Conservation (phyloP, 768 basidiomycete genomes). For the Pleurotus platypus region DNA sequence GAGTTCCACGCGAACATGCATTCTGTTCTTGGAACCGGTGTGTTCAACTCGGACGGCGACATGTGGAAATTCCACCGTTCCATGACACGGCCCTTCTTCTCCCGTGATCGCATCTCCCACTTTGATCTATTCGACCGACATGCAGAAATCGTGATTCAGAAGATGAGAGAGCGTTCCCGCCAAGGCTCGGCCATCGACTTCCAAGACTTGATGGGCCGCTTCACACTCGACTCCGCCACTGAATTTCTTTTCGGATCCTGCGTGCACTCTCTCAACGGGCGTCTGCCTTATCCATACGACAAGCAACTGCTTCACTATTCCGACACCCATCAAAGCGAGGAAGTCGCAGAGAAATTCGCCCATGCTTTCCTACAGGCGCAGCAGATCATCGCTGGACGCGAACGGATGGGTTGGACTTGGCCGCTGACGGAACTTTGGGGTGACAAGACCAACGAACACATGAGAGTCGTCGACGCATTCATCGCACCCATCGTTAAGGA, state of each 20-base stretch:
- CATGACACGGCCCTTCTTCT: constrained; percentile 64
- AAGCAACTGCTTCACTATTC: constrained; percentile 11
- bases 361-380: constrained; percentile 49
- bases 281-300: constrained; percentile 51
- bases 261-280: constrained; percentile 48
- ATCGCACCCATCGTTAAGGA: constrained; percentile 50
- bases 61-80: constrained; percentile 63
- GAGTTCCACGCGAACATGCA: constrained; percentile 36
- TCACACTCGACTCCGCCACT: constrained; percentile 64
- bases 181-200: constrained; percentile 57
- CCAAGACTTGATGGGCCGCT: constrained; percentile 58
- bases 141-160: constrained; percentile 36
- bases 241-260: constrained; percentile 64
- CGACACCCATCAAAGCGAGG: constrained; percentile 16
- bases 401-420: constrained; percentile 48
- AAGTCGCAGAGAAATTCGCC: constrained; percentile 36
- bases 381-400: constrained; percentile 36
- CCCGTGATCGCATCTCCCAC: constrained; percentile 51
- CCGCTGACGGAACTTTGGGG: constrained; percentile 45
- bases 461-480: constrained; percentile 50
- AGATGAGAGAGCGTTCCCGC: constrained; percentile 44
- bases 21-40: constrained; percentile 56
- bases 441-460: constrained; percentile 42
- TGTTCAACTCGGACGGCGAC: constrained; percentile 72
- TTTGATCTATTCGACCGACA: constrained; percentile 61